Conservation (phyloP, 2,329 filamentous ascomycete species). For the Chrysoporthe puriensis region DNA sequence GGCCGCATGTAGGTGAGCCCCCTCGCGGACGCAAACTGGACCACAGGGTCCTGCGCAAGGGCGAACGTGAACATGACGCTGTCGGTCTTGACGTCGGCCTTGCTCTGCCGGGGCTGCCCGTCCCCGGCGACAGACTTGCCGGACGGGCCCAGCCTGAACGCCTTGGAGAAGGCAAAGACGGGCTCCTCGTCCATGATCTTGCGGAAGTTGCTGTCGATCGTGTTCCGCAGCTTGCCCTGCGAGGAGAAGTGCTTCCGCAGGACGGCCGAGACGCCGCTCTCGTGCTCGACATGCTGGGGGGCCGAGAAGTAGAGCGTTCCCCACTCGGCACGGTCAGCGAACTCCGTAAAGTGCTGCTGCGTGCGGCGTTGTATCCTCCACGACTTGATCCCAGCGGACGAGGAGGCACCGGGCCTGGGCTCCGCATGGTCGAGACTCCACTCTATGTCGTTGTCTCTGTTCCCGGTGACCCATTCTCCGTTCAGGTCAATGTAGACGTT, state of each 20-base stretch:
- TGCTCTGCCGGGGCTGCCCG: not conserved
- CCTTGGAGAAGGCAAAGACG: conserved; percentile 77
- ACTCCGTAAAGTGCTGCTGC: conserved; percentile 76
- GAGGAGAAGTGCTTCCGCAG: conserved; percentile 72
- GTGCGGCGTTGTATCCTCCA: conserved; percentile 64
- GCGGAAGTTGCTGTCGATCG: conserved; percentile 68
- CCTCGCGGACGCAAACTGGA: conserved; percentile 76
- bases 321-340: conserved; percentile 79
- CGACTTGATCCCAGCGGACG: conserved; percentile 57
- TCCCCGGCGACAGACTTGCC: conserved; percentile 32
- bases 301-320: conserved; percentile 78
- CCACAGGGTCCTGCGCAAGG: conserved; percentile 76
- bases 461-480: conserved; percentile 81
- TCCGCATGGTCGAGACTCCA: conserved; percentile 65
- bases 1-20: conserved; percentile 79
- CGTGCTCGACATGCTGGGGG: conserved; percentile 68
- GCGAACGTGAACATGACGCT: conserved; percentile 76
- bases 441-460: conserved; percentile 68
- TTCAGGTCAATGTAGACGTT: conserved; percentile 71
- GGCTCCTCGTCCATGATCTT: conserved; percentile 77
- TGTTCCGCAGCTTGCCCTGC: conserved; percentile 67
- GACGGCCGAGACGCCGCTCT: conserved; percentile 68
- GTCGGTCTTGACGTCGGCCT: conserved; percentile 39
- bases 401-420: conserved; percentile 35
- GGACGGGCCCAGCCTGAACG: conserved; percentile 52